phyloP scores from a whole-genome alignment of 345 rosid genomes.

The Laguncularia racemosa region DNA sequence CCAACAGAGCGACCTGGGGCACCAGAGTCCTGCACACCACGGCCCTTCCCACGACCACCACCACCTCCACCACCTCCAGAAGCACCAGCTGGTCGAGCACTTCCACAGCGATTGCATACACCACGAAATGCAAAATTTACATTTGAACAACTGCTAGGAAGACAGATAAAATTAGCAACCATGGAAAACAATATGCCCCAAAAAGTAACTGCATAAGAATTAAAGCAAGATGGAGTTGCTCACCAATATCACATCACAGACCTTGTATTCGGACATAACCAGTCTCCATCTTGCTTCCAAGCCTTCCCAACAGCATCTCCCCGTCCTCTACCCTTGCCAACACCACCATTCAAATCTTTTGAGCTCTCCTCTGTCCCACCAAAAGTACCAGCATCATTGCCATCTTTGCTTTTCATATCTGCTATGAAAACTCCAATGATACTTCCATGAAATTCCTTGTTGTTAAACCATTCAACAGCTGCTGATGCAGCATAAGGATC shows the following conservation, averaged over 20 bases:
- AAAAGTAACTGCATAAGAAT: constrained; percentile 10
- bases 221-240: constrained; percentile 89
- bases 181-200: constrained; percentile 5
- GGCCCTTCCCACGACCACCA: constrained; percentile 85
- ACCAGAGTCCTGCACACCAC: constrained; percentile 45
- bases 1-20: constrained; percentile 40
- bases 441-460: constrained; percentile 90
- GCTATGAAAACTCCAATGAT: constrained; percentile 77
- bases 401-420: constrained; percentile 59
- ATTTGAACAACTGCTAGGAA: constrained; percentile 80
- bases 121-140: constrained; percentile 98
- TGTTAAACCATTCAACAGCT: constrained; percentile 96
- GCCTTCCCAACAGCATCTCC: constrained; percentile 68
- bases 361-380: constrained; percentile 42
- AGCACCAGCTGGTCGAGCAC: constrained; percentile 88
- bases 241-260: constrained; percentile 99
- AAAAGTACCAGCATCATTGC: constrained; percentile 27
- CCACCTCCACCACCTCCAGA: constrained; percentile 65
- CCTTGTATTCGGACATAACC: constrained; percentile 99
- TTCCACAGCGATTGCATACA: constrained; percentile 92
- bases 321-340: constrained; percentile 74
- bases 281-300: constrained; percentile 98
- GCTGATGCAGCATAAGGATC: constrained; percentile 97
- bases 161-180: constrained; percentile 20
- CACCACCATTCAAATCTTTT: constrained; percentile 37